Conservation (phyloP, 768 basidiomycete species). For the Agaricus blazei region DNA sequence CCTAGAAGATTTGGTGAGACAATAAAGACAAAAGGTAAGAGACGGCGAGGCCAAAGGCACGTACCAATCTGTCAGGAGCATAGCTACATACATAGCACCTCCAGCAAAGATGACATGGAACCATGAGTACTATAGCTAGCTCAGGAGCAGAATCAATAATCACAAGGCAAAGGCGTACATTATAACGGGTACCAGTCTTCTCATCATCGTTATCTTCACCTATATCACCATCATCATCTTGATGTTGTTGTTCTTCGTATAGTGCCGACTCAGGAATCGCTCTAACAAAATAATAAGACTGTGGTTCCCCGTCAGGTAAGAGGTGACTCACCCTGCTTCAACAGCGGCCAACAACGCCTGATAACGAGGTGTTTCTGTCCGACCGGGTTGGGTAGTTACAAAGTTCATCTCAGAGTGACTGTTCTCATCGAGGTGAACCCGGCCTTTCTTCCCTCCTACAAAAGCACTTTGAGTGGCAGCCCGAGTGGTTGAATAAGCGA, state of each 20-base stretch:
- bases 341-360: constrained; percentile 94
- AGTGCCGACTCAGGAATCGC: constrained; percentile 93
- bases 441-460: constrained; percentile 66
- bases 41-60: constrained; percentile 18
- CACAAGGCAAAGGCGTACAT: constrained; percentile 46
- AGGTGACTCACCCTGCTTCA: constrained; percentile 73
- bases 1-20: constrained; percentile 33
- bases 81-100: constrained; percentile 96
- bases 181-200: constrained; percentile 89
- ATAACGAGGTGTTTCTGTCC: constrained; percentile 84
- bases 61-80: constrained; percentile 95
- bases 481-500: constrained; percentile 94
- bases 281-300: constrained; percentile 30
- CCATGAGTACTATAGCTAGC: constrained; percentile 78
- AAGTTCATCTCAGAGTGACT: constrained; percentile 66
- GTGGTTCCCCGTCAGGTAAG: neutral
- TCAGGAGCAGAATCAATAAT: constrained; percentile 2
- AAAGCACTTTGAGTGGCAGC: constrained; percentile 96
- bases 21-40: neutral
- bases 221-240: constrained; percentile 62
- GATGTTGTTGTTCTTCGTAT: constrained; percentile 71
- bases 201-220: constrained; percentile 89
- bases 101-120: constrained; percentile 98
- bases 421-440: constrained; percentile 58
- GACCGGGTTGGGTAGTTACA: constrained; percentile 79